These are phyloP conservation scores for Microthlaspi erraticum DNA, from an alignment of 345 rosid species.

Conservation along the genomic window DNA sequence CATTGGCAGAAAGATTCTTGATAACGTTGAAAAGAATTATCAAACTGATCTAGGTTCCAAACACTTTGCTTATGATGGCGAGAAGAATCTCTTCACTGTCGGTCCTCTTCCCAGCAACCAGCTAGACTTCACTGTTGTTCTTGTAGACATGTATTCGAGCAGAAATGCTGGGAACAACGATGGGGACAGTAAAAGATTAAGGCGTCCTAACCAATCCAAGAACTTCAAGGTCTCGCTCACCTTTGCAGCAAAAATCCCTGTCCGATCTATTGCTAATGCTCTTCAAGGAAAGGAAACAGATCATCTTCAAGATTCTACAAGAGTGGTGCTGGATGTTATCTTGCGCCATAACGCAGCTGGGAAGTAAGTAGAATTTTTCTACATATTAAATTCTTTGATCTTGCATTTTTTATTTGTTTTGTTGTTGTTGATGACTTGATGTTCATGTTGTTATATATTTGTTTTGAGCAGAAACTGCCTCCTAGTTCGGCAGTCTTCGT, in stretches of 20 bases:
- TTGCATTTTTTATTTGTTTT: background rate
- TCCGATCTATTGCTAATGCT: conserved; percentile 74
- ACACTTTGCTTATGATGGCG: conserved; percentile 85
- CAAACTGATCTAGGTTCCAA: conserved; percentile 59
- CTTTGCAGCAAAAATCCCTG: conserved; percentile 75
- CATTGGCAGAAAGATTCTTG: conserved; percentile 69
- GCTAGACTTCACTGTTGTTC: conserved; percentile 67
- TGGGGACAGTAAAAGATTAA: conserved; percentile 61
- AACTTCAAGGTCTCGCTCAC: conserved; percentile 60
- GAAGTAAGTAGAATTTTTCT: conserved; percentile 49
- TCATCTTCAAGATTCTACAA: conserved; percentile 62
- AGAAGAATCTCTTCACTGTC: conserved; percentile 66
- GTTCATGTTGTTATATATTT: background rate
- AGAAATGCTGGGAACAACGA: conserved; percentile 46
- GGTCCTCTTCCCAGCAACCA: conserved; percentile 71
- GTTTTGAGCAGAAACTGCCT: conserved; percentile 62
- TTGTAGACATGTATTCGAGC: conserved; percentile 56
- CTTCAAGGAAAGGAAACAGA: conserved; percentile 72
- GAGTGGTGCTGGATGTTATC: conserved; percentile 76
- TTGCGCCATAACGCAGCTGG: conserved; percentile 78
- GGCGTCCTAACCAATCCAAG: conserved; percentile 60
- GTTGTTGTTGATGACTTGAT: no score
- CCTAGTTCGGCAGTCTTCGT: conserved; percentile 38
- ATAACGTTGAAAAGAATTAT: conserved; percentile 65
- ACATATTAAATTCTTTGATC: no score